phyloP scores from a whole-genome alignment of 2,329 filamentous ascomycete genomes.

The Nannizziopsis arthrosporioides region DNA sequence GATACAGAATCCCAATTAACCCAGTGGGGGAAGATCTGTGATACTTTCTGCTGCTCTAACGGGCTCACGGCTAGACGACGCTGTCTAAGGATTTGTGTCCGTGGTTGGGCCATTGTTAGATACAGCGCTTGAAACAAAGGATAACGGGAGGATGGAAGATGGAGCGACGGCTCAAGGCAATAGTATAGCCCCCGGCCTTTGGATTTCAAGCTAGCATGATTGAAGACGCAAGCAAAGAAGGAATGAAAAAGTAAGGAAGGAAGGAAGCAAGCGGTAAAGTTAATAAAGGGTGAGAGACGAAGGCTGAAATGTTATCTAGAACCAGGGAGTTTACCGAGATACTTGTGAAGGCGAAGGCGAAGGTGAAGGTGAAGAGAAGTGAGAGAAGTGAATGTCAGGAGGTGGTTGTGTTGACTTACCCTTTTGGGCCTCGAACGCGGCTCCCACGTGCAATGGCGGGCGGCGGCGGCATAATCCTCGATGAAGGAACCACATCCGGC shows the following conservation, averaged over 20 bases:
- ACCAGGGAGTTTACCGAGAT: background rate
- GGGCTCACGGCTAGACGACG: background rate
- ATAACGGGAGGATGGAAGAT: background rate
- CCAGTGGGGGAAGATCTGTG: constrained; percentile 24
- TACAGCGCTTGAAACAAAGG: background rate
- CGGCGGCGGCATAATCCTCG: background rate
- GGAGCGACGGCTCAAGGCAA: too few species aligned
- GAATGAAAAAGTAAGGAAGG: background rate
- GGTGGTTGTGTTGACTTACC: constrained; percentile 2
- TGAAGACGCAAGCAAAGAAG: background rate
- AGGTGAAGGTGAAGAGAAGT: background rate
- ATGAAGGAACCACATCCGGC: background rate
- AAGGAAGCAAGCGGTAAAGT: background rate
- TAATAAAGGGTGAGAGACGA: background rate
- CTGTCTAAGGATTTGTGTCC: background rate
- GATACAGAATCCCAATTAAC: constrained; percentile 30
- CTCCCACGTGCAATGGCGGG: background rate
- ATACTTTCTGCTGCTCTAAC: constrained; percentile 1
- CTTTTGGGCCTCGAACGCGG: background rate
- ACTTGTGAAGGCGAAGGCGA: background rate
- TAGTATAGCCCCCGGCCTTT: too few species aligned
- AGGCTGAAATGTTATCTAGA: too few species aligned
- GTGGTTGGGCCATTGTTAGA: constrained; percentile 1
- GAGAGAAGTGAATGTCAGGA: background rate
- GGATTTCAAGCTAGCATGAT: too few species aligned